These are phyloP conservation scores for Candida yuanshanica DNA, from an alignment of 805 yeast genomes.

Conservation along the genomic window DNA sequence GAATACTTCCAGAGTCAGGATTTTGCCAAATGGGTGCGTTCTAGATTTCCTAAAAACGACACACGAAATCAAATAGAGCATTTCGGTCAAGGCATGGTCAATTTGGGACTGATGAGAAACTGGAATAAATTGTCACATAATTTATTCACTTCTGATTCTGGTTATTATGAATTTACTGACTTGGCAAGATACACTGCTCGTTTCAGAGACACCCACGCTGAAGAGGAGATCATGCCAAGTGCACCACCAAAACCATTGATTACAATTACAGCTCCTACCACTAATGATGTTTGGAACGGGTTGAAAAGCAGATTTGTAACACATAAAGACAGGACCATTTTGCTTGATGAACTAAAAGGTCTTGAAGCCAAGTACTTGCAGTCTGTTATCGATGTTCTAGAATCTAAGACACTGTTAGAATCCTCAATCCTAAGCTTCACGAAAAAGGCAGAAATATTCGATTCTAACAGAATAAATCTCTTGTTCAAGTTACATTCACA, in stretches of 20 bases:
- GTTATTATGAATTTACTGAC: constrained; percentile 25
- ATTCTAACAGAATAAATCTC: constrained; percentile 14
- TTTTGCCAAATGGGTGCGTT: constrained; percentile 22
- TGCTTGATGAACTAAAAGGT: constrained; percentile 9
- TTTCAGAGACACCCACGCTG: constrained; percentile 6
- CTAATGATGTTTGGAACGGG: constrained; percentile 14
- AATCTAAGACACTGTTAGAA: constrained; percentile 11
- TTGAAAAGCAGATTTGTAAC: constrained; percentile 11
- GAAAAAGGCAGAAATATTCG: constrained; percentile 14
- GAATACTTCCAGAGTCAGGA: constrained; percentile 26
- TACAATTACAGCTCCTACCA: not conserved
- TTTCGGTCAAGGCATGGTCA: constrained; percentile 27
- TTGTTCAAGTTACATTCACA: constrained; percentile 7
- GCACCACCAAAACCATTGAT: not conserved
- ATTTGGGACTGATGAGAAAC: constrained; percentile 20
- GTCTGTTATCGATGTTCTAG: constrained; percentile 2
- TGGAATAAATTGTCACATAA: constrained; percentile 20
- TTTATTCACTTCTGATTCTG: constrained; percentile 17
- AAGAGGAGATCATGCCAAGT: not conserved
- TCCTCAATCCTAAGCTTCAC: constrained; percentile 1
- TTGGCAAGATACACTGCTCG: constrained; percentile 19
- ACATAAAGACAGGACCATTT: constrained; percentile 3
- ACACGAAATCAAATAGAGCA: constrained; percentile 27
- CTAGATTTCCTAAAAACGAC: constrained; percentile 20
- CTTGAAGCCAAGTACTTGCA: constrained; percentile 8